phyloP scores from a whole-genome alignment of 2,329 filamentous ascomycete species.

The Fusarium lyarnte region DNA sequence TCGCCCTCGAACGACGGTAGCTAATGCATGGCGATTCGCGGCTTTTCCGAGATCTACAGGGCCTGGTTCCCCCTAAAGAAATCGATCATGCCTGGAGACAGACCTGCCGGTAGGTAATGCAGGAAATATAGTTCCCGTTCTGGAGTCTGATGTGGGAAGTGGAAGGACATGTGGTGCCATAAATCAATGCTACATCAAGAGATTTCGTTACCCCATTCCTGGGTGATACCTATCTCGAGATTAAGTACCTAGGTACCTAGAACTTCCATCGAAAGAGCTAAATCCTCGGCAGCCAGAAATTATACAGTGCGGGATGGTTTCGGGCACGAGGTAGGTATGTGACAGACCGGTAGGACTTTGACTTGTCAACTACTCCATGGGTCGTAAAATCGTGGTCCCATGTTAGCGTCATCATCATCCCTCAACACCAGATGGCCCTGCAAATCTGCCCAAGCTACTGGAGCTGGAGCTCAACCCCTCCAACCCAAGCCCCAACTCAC shows the following conservation, averaged over 20 bases:
- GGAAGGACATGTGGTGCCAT: conserved; percentile 24
- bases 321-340: neutral
- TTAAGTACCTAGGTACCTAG: neutral
- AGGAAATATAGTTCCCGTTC: conserved; percentile 1
- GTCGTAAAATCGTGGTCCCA: conserved; percentile 34
- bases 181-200: conserved; percentile 12
- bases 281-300: neutral
- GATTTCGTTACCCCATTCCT: conserved; percentile 15
- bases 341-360: conserved; percentile 3
- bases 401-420: conserved; percentile 42
- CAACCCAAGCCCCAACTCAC: neutral
- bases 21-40: conserved; percentile 9
- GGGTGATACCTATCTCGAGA: neutral
- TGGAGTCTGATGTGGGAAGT: conserved; percentile 2
- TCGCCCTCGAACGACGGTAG: conserved; percentile 25
- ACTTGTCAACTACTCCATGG: conserved; percentile 18
- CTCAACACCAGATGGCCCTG: conserved; percentile 33
- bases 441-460: conserved; percentile 30
- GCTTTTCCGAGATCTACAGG: conserved; percentile 31
- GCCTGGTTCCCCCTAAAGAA: neutral
- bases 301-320: conserved; percentile 9
- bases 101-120: neutral
- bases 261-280: neutral
- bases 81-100: neutral
- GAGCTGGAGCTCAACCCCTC: conserved; percentile 9